phyloP scores from a whole-genome alignment of 768 basidiomycete genomes.

The Russula emetica region DNA sequence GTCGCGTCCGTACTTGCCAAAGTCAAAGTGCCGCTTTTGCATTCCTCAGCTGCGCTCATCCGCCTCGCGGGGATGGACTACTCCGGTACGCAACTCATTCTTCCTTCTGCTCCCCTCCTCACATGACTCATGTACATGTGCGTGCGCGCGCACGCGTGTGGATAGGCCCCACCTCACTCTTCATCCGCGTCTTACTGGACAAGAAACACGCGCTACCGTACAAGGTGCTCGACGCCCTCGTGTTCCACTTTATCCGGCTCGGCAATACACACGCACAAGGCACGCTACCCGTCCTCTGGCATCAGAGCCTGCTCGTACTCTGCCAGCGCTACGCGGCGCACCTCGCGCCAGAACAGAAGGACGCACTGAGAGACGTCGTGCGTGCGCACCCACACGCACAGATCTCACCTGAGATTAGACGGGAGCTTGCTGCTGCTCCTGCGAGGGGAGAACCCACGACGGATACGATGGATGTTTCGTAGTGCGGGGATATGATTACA shows the following conservation, averaged over 20 bases:
- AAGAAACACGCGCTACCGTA: constrained; percentile 98
- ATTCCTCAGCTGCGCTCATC: constrained; percentile 91
- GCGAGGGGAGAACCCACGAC: constrained; percentile 77
- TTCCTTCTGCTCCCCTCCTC: no score
- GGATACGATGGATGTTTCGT: constrained; percentile 51
- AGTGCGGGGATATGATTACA: neutral
- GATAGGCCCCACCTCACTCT: constrained; percentile 85
- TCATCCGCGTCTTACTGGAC: constrained; percentile 94
- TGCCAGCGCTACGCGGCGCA: constrained; percentile 91
- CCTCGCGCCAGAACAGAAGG: constrained; percentile 94
- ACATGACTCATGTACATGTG: neutral
- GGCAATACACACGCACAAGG: constrained; percentile 86
- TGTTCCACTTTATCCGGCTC: constrained; percentile 96
- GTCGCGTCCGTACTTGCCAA: constrained; percentile 86
- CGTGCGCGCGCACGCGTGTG: no score
- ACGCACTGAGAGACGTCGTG: constrained; percentile 91
- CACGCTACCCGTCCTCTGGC: constrained; percentile 95
- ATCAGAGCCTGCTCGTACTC: constrained; percentile 93
- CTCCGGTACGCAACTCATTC: constrained; percentile 49
- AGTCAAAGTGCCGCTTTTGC: constrained; percentile 92
- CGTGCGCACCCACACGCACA: constrained; percentile 81
- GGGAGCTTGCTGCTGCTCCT: constrained; percentile 86
- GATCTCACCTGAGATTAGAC: constrained; percentile 83
- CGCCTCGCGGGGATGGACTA: constrained; percentile 97
- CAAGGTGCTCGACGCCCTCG: constrained; percentile 94